Base-by-base conservation (phyloP, 139 green algal genomes). In the Nannochloris sp. region DNA sequence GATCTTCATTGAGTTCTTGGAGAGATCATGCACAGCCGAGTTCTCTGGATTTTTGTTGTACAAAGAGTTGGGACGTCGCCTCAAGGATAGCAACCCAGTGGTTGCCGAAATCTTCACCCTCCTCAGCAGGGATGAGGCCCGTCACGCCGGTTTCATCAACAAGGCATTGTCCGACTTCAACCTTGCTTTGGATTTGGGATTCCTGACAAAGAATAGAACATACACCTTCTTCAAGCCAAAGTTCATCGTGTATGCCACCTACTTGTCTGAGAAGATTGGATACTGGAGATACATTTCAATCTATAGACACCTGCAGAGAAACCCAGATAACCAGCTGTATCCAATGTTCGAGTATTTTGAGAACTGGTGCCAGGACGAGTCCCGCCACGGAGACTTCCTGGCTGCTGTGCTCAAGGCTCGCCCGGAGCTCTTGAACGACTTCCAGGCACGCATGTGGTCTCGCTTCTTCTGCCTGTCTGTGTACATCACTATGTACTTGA, bases 401-500 rank as follows among this genome's bases (percentile, higher is more conserved):
- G 79, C 87, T n/a, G 91, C 91, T 20, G 56, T 91, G 51, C 80
- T 97, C 31, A 97, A 96, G 85, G 79, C 83, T 6, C 76, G 84
- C 49, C 89, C 91, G 14, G 79, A 95, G 74, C 82, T 97, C 66
- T 60, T 97, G 3, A 84, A 90, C 65, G 74, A 83, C 73, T 55
- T 50, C 14, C 5, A 16, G 62, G 73, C 84, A 65, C 92, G 94
- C 79, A 72, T 95, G 33, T 99, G 93, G 93, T 82, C 72, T 51
- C 81, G 86, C 60, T 99, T 99, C 88, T 99, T 99, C 88, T 98
- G 93, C 86, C 86, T 97, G 45, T 94, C 85, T 2, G 93, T 98
- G 44, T 98, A 98, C 83, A 87, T 97, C 72, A 98, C 93, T 67
- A 98, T 98, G 93, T 98, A 98, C 80, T 81, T 98, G n/a, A 98